Percentiles rank a stretch among this genome's conserved stretches.
Conservation (phyloP, 2,329 filamentous ascomycete genomes). For the Rugonectria rugulosa region DNA sequence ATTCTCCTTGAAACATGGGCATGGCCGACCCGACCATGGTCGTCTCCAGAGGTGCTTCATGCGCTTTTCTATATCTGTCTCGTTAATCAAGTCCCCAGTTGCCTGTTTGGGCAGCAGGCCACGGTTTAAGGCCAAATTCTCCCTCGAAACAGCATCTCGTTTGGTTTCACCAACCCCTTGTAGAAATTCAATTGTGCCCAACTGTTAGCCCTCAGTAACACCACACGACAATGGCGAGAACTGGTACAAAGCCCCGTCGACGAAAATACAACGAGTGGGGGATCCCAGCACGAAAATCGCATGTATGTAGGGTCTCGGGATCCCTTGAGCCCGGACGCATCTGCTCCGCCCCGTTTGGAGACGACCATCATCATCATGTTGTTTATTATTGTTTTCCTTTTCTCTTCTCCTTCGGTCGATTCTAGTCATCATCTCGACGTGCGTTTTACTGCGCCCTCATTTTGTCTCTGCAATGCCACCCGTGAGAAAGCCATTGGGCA, state of each 20-base stretch:
- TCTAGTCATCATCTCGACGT: conserved; percentile 1
- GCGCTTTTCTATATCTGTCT: conserved; percentile 10
- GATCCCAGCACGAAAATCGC: conserved; percentile 1
- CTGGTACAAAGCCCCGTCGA: background rate
- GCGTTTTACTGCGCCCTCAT: conserved; percentile 19
- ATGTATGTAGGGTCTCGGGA: background rate
- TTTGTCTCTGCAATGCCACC: conserved; percentile 16
- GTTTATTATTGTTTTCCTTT: conserved; percentile 4
- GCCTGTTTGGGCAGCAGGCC: conserved; percentile 5
- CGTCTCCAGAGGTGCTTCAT: background rate
- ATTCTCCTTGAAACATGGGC: conserved; percentile 37
- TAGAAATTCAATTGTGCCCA: conserved; percentile 7
- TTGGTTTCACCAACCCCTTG: conserved; percentile 12
- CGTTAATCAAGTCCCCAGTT: background rate
- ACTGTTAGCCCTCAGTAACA: conserved; percentile 2
- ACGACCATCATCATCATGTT: conserved; percentile 4
- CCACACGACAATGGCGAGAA: conserved; percentile 4
- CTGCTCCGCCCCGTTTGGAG: conserved; percentile 2
- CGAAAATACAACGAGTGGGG: conserved; percentile 1
- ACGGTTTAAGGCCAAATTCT: background rate
- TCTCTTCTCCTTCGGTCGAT: background rate
- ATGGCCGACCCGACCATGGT: conserved; percentile 20
- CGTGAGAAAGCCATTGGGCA: conserved; percentile 10
- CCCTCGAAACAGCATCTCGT: conserved; percentile 8
- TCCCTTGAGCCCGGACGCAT: conserved; percentile 13